phyloP scores from a whole-genome alignment of 352 stramenopile genomes.

The Albugo laibachii region DNA sequence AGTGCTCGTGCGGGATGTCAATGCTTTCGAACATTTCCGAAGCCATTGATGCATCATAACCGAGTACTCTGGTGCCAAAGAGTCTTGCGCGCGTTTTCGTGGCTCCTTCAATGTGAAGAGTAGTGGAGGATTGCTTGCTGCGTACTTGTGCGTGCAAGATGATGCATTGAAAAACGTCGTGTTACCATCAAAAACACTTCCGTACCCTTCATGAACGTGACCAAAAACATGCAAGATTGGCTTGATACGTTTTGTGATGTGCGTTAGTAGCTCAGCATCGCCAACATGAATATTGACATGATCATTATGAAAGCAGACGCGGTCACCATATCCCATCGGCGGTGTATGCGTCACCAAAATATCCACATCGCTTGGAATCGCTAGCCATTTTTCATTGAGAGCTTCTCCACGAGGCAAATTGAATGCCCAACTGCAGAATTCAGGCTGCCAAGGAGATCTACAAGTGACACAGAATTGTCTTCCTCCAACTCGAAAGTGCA shows the following conservation, averaged over 20 bases:
- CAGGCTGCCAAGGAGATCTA: slow-evolving; percentile 53
- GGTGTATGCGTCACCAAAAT: background rate
- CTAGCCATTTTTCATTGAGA: background rate
- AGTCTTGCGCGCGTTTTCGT: slow-evolving; percentile 1
- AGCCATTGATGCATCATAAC: slow-evolving; percentile 44
- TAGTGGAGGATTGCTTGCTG: slow-evolving; percentile 39
- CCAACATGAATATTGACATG: background rate
- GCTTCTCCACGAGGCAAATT: background rate
- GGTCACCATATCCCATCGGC: background rate
- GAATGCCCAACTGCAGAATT: slow-evolving; percentile 50
- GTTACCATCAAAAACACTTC: background rate
- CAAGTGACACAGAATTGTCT: slow-evolving; percentile 1
- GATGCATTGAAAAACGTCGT: slow-evolving; percentile 11
- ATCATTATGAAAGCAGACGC: background rate
- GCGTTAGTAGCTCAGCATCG: background rate
- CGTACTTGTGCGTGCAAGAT: slow-evolving; percentile 28
- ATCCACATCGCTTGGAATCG: background rate
- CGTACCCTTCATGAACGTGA: background rate
- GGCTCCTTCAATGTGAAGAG: slow-evolving; percentile 24
- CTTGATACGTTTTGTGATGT: background rate
- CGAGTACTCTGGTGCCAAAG: slow-evolving; percentile 16
- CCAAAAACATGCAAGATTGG: background rate
- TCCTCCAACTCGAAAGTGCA: background rate
- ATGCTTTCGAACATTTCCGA: slow-evolving; percentile 17
- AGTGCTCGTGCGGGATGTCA: background rate